These are phyloP conservation scores for Paracoccidioides brasiliensis DNA, from an alignment of 2,329 filamentous ascomycete genomes.

Conservation along the genomic window DNA sequence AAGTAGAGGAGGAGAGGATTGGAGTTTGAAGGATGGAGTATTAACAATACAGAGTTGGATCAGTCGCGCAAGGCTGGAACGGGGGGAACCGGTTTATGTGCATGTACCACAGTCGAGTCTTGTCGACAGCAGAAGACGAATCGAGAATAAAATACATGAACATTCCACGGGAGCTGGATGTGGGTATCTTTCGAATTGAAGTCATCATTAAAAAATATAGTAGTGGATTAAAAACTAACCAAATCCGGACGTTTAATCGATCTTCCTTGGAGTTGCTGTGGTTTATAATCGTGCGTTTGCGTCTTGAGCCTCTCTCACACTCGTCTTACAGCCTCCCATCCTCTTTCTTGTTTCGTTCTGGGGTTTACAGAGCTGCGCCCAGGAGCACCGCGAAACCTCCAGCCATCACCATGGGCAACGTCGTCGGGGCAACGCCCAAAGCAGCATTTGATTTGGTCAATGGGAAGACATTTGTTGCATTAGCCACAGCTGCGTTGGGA, in stretches of 20 bases:
- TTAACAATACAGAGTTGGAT: too few species aligned
- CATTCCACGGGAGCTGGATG: not conserved
- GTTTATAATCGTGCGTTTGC: not conserved
- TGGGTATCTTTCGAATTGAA: not conserved
- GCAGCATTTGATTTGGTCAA: constrained; percentile 10
- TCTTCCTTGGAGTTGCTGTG: not conserved
- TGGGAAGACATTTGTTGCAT: constrained; percentile 1
- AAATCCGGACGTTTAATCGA: not conserved
- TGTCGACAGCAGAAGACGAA: too few species aligned
- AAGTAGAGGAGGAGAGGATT: not conserved
- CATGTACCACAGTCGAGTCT: too few species aligned
- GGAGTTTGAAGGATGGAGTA: not conserved
- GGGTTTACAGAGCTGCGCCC: constrained; percentile 22
- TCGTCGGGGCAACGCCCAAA: constrained; percentile 5
- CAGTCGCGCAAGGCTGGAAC: too few species aligned
- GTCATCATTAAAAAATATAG: not conserved
- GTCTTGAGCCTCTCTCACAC: not conserved
- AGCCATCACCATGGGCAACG: constrained; percentile 22
- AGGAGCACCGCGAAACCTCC: constrained; percentile 27
- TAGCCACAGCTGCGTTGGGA: not conserved
- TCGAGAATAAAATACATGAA: too few species aligned
- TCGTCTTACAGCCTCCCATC: constrained; percentile 9
- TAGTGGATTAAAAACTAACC: not conserved
- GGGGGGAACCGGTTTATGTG: too few species aligned
- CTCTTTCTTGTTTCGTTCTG: constrained; percentile 11